Evolutionary conservation across 2,329 filamentous ascomycete genomes (phyloP).

Genomic region (Bipolaris cookei): DNA sequence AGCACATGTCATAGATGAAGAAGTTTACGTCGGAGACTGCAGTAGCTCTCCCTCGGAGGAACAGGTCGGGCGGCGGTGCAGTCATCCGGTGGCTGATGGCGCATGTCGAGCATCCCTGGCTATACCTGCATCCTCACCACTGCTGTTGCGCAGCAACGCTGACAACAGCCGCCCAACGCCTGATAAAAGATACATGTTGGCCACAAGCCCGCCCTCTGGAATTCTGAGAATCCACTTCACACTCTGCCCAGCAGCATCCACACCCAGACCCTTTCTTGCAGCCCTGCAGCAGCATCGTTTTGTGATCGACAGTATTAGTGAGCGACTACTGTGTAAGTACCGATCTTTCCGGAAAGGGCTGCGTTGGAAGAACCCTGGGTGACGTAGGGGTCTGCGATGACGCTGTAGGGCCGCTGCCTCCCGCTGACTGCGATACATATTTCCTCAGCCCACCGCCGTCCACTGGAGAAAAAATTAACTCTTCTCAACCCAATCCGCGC

Average conservation of each 20-base stretch:
- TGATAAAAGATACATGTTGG: conserved; percentile 2
- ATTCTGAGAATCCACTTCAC: too few relatives aligned
- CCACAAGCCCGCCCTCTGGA: neutral
- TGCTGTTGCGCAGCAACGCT: conserved; percentile 25
- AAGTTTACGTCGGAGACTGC: conserved; percentile 13
- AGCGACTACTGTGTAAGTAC: conserved; percentile 9
- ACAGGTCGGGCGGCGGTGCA: conserved; percentile 8
- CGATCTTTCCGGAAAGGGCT: conserved; percentile 15
- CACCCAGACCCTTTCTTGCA: neutral
- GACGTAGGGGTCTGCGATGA: conserved; percentile 31
- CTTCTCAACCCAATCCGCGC: conserved; percentile 2
- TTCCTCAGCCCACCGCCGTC: conserved; percentile 12
- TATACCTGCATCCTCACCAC: conserved; percentile 19
- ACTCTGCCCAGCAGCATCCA: neutral
- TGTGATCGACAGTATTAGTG: conserved; percentile 13
- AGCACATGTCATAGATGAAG: conserved; percentile 15
- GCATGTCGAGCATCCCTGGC: conserved; percentile 16
- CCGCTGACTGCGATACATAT: conserved; percentile 27
- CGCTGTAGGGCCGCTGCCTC: conserved; percentile 27
- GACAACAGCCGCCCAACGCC: conserved; percentile 21
- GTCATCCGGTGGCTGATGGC: conserved; percentile 10
- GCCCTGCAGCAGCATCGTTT: neutral
- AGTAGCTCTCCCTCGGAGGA: conserved; percentile 13
- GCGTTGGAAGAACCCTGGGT: conserved; percentile 18
- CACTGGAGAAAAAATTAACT: neutral